These are phyloP conservation scores for Chaetomium cochliodes DNA, from an alignment of 495 filamentous ascomycete genomes.

Conservation along the genomic window DNA sequence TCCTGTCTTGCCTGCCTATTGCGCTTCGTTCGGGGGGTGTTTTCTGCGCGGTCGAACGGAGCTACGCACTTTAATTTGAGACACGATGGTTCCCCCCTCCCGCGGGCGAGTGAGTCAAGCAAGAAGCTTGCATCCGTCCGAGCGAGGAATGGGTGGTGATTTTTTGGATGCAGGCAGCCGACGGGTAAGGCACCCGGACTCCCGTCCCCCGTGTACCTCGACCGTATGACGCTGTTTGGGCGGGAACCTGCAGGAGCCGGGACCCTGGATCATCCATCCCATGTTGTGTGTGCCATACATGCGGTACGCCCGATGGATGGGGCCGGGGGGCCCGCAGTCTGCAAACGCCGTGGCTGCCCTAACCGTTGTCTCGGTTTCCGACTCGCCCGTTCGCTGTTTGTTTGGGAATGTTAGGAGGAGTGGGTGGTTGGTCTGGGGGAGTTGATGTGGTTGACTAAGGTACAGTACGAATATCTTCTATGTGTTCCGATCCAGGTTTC, in stretches of 20 bases:
- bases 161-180: conserved; percentile 6
- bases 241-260: conserved; percentile 18
- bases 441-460: background rate
- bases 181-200: conserved; percentile 5
- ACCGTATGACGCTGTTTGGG: background rate
- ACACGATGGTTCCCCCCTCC: background rate
- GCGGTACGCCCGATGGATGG: too few species aligned
- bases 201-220: background rate
- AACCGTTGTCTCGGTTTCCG: background rate
- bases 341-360: conserved; percentile 3
- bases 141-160: background rate
- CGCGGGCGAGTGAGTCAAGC: background rate
- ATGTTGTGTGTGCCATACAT: background rate
- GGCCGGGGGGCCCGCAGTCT: background rate
- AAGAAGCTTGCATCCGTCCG: background rate
- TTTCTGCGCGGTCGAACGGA: background rate
- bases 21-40: background rate
- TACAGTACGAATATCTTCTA: background rate
- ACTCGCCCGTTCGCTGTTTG: background rate
- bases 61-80: too few species aligned
- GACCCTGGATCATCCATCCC: conserved; percentile 8
- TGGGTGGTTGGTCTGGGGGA: background rate
- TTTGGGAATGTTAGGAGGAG: background rate
- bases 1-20: too few species aligned
- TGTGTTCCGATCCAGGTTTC: background rate